Base-by-base conservation (phyloP, 1,139 yeast species). In the Debaryomycetaceae sp. region DNA sequence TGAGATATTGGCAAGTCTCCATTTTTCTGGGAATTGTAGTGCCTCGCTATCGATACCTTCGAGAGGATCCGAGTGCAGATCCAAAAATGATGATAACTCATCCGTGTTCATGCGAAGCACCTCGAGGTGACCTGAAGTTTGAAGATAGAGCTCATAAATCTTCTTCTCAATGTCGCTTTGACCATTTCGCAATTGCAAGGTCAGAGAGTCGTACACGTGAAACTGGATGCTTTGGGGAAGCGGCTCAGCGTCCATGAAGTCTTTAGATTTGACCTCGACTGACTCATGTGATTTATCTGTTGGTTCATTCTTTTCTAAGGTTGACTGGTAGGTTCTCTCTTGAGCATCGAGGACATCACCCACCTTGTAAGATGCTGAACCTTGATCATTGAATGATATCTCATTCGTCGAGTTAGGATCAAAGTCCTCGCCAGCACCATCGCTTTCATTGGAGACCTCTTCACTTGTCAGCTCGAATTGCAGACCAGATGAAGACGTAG, bases 61-160 rank as follows among this genome's bases (percentile, higher is more conserved):
- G 24, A 33, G 24, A 13, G 24, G 8, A 5, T 13, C 42, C 11
- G 39, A 40, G 20, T 42, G 31, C 31, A 27, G 31, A 27, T 27
- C 31, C 11, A 27, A 27, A 4, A 27, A 27, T 27, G 31, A 27
- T 8, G 31, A 7, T 11, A 27, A 27, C 11, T 7, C 31, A 27
- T 7, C 8, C 11, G 31, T 27, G 31, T 27, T 27, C 31, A 27
- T 27, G 11, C 8, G 31, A 27, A 58, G 42, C 11, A 59, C 46
- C 27, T 42, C 23, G 24, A 58, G 42, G 39, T 57, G 47, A 5
- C 62, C 68, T 36, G 56, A 43, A 0, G 66, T 56, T 20, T 8
- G 31, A 7, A 27, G 31, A 27, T 27, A 27, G 6, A 63, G 52
- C 13, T 56, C 53, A 7, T 37, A 14, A 2, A 53, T 48, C 34